Conservation (phyloP, 176 grass and related monocot species). For the Oryza longistaminata region DNA sequence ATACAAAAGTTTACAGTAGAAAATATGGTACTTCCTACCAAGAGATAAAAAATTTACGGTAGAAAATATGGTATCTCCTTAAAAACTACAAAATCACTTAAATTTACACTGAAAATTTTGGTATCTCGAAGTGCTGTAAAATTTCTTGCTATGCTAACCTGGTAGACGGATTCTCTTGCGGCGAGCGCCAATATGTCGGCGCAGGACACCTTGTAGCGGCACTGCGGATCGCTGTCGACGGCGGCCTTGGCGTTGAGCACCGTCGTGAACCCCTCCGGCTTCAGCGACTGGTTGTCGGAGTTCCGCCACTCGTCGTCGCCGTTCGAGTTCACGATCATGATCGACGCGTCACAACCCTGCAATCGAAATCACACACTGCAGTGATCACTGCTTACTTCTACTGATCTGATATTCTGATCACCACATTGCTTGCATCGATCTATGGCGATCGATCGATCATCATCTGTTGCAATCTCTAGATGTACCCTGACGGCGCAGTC, state of each 20-base stretch:
- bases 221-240: slow-evolving; percentile 57
- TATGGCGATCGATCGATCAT: neutral
- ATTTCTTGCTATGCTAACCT: slow-evolving; percentile 18
- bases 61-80: too few species aligned
- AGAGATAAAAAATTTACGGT: too few species aligned
- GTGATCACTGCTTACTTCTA: too few species aligned
- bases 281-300: slow-evolving; percentile 50
- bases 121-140: too few species aligned
- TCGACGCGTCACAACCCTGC: slow-evolving; percentile 74
- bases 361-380: too few species aligned
- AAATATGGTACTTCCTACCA: too few species aligned
- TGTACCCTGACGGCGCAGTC: slow-evolving; percentile 66
- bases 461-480: neutral
- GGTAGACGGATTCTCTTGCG: slow-evolving; percentile 52
- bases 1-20: too few species aligned
- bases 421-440: neutral
- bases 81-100: too few species aligned
- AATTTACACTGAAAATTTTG: too few species aligned
- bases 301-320: slow-evolving; percentile 65
- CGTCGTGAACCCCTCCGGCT: slow-evolving; percentile 50
- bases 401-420: neutral
- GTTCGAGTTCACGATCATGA: slow-evolving; percentile 56
- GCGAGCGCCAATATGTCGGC: slow-evolving; percentile 75
- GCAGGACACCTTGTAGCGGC: slow-evolving; percentile 68
- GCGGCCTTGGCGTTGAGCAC: slow-evolving; percentile 60